These are phyloP conservation scores for Acmispon strigosus DNA, from an alignment of 306 rosid genomes.

Conservation along the genomic window DNA sequence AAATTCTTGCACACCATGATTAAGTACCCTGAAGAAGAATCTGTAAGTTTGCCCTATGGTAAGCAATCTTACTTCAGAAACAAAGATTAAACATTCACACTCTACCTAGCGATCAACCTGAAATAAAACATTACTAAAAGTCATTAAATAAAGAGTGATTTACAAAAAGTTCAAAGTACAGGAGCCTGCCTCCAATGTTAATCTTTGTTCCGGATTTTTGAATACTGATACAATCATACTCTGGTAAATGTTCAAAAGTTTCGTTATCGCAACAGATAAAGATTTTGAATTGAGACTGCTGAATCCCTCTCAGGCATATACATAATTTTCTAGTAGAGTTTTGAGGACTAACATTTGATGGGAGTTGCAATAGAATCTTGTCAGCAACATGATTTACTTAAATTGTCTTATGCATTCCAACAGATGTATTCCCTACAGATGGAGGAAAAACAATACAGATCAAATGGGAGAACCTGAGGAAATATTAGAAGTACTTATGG, in stretches of 20 bases:
- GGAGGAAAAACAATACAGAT: slow-evolving; percentile 34
- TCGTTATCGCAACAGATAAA: neutral
- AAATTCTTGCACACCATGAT: neutral
- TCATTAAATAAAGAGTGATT: neutral
- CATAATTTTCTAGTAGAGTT: neutral
- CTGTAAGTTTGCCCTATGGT: neutral
- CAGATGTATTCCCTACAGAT: slow-evolving; percentile 84
- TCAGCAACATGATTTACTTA: neutral
- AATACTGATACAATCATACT: neutral
- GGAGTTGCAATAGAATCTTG: slow-evolving; percentile 3
- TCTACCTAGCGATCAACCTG: neutral
- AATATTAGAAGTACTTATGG: slow-evolving; percentile 71
- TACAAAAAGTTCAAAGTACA: neutral
- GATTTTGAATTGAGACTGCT: neutral
- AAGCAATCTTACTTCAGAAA: neutral
- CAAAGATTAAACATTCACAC: neutral
- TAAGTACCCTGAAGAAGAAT: neutral
- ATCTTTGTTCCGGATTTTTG: neutral
- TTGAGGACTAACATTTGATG: neutral
- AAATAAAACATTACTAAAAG: neutral
- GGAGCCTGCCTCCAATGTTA: neutral
- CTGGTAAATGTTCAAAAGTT: neutral
- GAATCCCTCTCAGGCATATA: neutral
- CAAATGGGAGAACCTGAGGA: slow-evolving; percentile 23
- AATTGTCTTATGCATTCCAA: slow-evolving; percentile 4